Base-by-base conservation (phyloP, 495 filamentous ascomycete genomes). In the Lentithecium fluviatile region DNA sequence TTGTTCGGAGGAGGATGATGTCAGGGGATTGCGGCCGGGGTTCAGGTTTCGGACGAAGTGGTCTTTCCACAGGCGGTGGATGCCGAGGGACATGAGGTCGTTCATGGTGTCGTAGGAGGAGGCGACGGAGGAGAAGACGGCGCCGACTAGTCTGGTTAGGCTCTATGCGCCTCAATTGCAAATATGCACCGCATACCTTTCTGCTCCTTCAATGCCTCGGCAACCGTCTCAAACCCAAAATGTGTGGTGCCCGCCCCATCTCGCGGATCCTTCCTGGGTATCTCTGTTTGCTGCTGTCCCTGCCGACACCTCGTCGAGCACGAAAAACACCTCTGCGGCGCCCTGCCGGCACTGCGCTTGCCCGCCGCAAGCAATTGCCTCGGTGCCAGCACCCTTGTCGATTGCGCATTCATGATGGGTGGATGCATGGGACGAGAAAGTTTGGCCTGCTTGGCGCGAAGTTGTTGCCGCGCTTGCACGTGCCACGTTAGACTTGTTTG, bases 61-160 rank as follows among this genome's bases (percentile, higher is more conserved):
- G 75, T 97, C 94, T 82, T 98, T 98, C 94, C 94, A 98, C 48
- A 97, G 78, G 15, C 94, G 89, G 75, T 98, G 94, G 77, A 95
- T 91, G 36, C 91, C 91, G 24, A 97, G 84, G 42, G 92, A 97
- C 94, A 98, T 97, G 50, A 97, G 83, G 74, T 98, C 94, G 81
- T 98, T 98, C 94, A 98, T 98, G 64, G 84, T 85, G 73, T 97
- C 92, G 79, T 94, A 88, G 25, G 86, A 89, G 48, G 89, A 83
- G 65, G 94, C 93, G 49, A 98, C 93, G 71, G 90, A 95, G 75
- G 91, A 94, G 80, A 97, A 98, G 60, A 98, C 94, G 42, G 83
- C 83, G 65, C 85, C 87, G 21, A 97, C 94, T 89, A 63, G 1
- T 23, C 6, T 3, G 34, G 34, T 63, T 57, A 63, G 52, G 32